Base-by-base conservation (phyloP, 768 basidiomycete species). In the Lactarius vividus region DNA sequence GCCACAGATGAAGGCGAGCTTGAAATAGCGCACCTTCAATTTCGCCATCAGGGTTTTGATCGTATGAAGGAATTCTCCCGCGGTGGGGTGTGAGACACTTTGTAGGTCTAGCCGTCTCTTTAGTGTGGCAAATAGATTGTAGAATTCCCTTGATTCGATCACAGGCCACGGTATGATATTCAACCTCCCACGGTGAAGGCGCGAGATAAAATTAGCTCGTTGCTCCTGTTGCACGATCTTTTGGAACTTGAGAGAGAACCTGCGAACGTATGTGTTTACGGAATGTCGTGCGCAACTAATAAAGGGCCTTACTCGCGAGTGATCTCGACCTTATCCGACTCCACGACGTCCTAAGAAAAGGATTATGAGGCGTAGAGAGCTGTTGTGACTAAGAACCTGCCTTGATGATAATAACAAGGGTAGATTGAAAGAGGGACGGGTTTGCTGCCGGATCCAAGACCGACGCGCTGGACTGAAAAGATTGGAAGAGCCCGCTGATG, bases 1-100 rank as follows among this genome's bases (percentile, higher is more conserved):
- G 13, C 10, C 15, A 44, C 29, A 23, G 18, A 37, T 2, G 44
- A 23, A 5, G 31, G 20, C 3, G 1, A 15, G 46, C 23, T 49
- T 49, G n/a, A 7, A 2, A 8, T n/a, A 26, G 37, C 61, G n/a
- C 56, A 84, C 86, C 79, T 87, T 88, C 44, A 88, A 70, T 64
- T 88, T 88, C 6, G 86, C 86, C 86, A 88, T 88, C 54, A 88
- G 67, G 0, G 84, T 84, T 72, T 88, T 88, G 71, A 88, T 75
- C 2, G 81, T 77, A 44, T 82, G 80, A 6, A 87, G 74, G 69
- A 88, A 88, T 63, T 83, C 79, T 20, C 82, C 82, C 0, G 83
- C 86, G 0, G 79, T 76, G 0, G 72, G 74, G 69, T 87, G 85
- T 0, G 85, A 84, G 0, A 81, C 62, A 2, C 70, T 64, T 64